Conservation (phyloP, 768 basidiomycete species). For the Xerocomus brunneocitrinus region DNA sequence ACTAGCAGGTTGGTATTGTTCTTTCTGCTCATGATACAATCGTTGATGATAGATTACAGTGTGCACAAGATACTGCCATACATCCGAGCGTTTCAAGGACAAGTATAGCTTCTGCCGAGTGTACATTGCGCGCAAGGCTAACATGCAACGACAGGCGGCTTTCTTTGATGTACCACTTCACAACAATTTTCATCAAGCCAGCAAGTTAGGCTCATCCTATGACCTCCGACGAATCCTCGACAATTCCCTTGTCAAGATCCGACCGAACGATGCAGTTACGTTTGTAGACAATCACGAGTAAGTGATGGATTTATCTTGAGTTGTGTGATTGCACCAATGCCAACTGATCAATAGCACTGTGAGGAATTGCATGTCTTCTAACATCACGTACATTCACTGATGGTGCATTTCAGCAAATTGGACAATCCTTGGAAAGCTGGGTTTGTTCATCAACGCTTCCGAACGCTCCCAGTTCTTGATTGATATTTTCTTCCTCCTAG, state of each 20-base stretch:
- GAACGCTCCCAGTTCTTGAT: not conserved
- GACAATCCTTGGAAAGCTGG: constrained; percentile 82
- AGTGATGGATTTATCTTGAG: constrained; percentile 22
- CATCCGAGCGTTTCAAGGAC: constrained; percentile 58
- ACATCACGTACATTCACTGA: not conserved
- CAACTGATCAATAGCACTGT: constrained; percentile 51
- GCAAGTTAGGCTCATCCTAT: constrained; percentile 58
- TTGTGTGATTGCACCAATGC: not conserved
- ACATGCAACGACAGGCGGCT: constrained; percentile 49
- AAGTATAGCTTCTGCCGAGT: constrained; percentile 38
- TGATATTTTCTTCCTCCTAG: constrained; percentile 32
- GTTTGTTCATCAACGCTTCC: constrained; percentile 35
- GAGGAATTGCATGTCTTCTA: constrained; percentile 25
- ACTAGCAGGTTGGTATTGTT: constrained; percentile 50
- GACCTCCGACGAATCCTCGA: constrained; percentile 76
- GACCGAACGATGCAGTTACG: constrained; percentile 80
- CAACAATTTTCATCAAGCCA: constrained; percentile 75
- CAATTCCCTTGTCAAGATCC: constrained; percentile 58
- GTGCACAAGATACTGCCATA: constrained; percentile 51
- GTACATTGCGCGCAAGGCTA: not conserved
- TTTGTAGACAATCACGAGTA: constrained; percentile 92
- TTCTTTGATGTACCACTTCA: constrained; percentile 94
- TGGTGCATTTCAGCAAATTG: constrained; percentile 44
- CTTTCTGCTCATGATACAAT: not conserved
- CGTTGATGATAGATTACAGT: constrained; percentile 26